Evolutionary conservation across 768 basidiomycete genomes (phyloP).

Genomic region (Boletus fagicola): DNA sequence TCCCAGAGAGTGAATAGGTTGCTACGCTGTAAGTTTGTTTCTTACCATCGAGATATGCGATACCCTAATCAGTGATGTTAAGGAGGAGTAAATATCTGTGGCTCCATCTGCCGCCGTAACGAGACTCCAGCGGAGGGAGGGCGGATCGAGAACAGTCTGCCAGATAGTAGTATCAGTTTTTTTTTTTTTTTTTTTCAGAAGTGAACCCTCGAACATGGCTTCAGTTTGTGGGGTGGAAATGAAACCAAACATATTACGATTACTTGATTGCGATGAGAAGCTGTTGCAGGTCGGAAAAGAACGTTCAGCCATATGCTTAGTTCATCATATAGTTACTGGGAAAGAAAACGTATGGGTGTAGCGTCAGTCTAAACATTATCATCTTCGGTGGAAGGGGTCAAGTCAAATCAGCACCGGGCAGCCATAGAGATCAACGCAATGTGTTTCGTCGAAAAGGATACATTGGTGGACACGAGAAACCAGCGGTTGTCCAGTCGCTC

Average conservation of each 20-base stretch:
- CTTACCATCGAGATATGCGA: neutral
- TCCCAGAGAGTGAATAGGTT: neutral
- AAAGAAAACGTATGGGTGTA: neutral
- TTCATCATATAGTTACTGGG: neutral
- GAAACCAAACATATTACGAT: neutral
- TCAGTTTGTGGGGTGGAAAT: neutral
- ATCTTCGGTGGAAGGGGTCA: neutral
- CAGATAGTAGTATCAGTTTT: neutral
- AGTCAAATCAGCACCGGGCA: neutral
- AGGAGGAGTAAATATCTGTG: neutral
- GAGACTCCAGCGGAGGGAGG: neutral
- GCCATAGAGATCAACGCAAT: neutral
- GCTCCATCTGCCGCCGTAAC: too few relatives aligned
- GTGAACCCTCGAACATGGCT: neutral
- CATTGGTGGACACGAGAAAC: too few relatives aligned
- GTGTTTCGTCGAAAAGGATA: too few relatives aligned
- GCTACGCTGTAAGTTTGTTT: neutral
- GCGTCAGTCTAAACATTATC: neutral
- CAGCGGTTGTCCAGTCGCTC: too few relatives aligned
- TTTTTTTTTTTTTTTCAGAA: neutral
- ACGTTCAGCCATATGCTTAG: neutral
- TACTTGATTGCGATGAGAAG: neutral
- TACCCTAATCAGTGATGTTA: neutral
- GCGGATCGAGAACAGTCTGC: neutral
- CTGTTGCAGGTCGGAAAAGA: neutral